These are phyloP conservation scores for Blastocystis sp. DNA, from an alignment of 352 stramenopile species.

Conservation along the genomic window DNA sequence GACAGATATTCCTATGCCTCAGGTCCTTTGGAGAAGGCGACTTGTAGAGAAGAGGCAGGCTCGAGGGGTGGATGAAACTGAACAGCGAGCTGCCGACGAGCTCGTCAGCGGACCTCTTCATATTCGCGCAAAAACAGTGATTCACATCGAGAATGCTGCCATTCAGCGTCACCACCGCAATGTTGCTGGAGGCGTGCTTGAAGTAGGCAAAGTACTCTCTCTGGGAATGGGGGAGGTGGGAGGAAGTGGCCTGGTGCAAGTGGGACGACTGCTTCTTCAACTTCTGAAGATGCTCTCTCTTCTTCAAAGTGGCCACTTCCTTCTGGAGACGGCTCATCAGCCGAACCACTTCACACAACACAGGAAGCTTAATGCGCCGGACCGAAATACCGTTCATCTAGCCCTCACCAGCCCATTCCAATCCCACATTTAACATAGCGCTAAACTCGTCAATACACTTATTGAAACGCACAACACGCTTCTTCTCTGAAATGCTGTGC, in stretches of 20 bases:
- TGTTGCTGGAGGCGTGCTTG: background rate
- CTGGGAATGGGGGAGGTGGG: background rate
- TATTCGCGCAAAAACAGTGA: background rate
- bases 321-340: constrained; percentile 21
- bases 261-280: background rate
- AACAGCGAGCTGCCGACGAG: constrained; percentile 32
- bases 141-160: constrained; percentile 57
- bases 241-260: background rate
- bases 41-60: constrained; percentile 50
- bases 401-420: background rate
- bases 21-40: background rate
- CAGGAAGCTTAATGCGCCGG: constrained; percentile 41
- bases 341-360: constrained; percentile 26
- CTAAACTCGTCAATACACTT: constrained; percentile 59
- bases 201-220: constrained; percentile 35
- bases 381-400: constrained; percentile 65
- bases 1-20: background rate
- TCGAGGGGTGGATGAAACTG: constrained; percentile 12
- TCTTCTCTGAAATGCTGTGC: constrained; percentile 67
- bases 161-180: constrained; percentile 7
- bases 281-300: background rate
- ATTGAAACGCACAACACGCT: constrained; percentile 65
- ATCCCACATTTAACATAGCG: constrained; percentile 29
- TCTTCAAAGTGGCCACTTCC: constrained; percentile 19
- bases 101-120: background rate